phyloP scores from a whole-genome alignment of 139 green algal species.

The Picochlorum sp. region DNA sequence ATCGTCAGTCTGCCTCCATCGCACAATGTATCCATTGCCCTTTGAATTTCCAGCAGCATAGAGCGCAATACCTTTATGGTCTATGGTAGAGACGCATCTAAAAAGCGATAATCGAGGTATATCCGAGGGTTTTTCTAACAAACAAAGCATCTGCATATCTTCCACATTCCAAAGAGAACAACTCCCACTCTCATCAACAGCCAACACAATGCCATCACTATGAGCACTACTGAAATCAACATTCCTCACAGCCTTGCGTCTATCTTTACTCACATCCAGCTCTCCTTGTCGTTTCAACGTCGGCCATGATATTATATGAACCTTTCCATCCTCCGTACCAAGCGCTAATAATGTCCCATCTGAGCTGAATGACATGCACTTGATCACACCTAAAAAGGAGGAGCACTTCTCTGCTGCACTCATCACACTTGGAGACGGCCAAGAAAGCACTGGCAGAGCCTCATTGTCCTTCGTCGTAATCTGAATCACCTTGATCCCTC shows the following conservation, averaged over 20 bases:
- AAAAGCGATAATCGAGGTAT: conserved; percentile 27
- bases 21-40: conserved; percentile 20
- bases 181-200: conserved; percentile 18
- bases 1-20: conserved; percentile 28
- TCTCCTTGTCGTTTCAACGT: conserved; percentile 2
- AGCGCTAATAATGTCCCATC: conserved; percentile 30
- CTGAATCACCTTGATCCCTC: conserved; percentile 21
- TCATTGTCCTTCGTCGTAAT: conserved; percentile 10
- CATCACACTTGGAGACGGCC: background rate
- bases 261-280: conserved; percentile 10
- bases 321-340: conserved; percentile 29
- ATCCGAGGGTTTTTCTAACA: conserved; percentile 20
- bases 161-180: conserved; percentile 20
- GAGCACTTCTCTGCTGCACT: background rate
- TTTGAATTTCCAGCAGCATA: conserved; percentile 17
- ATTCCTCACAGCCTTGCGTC: conserved; percentile 23
- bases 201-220: conserved; percentile 22
- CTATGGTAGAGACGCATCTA: conserved; percentile 16
- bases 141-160: conserved; percentile 11
- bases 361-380: conserved; percentile 31
- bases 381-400: conserved; percentile 13
- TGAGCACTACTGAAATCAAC: conserved; percentile 20
- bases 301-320: conserved; percentile 23
- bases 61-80: conserved; percentile 14
- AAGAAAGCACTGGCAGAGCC: background rate